Evolutionary conservation across 2,329 filamentous ascomycete species (phyloP).

Genomic region (Fusarium annulatum): DNA sequence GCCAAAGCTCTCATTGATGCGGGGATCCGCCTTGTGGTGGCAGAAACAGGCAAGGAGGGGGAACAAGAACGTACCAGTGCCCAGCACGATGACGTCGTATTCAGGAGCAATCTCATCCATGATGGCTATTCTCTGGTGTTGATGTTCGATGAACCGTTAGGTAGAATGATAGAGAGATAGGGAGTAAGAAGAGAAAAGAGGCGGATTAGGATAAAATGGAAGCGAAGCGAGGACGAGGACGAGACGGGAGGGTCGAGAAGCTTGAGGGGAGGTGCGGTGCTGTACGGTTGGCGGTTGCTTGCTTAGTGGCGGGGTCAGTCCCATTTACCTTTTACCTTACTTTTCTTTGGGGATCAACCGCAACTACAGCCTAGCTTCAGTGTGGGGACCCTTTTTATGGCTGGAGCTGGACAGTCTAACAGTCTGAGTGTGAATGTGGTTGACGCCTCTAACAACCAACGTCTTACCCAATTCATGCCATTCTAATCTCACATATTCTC

Average conservation of each 20-base stretch:
- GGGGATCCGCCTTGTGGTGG: conserved; percentile 35
- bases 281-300: conserved; percentile 27
- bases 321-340: conserved; percentile 43
- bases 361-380: conserved; percentile 12
- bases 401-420: not conserved
- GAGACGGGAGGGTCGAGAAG: conserved; percentile 29
- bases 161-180: conserved; percentile 8
- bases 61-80: conserved; percentile 79
- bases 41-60: conserved; percentile 26
- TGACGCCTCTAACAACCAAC: conserved; percentile 22
- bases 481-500: conserved; percentile 28
- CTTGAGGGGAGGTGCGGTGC: conserved; percentile 35
- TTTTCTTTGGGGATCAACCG: conserved; percentile 41
- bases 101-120: conserved; percentile 99
- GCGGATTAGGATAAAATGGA: conserved; percentile 36
- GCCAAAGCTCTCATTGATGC: conserved; percentile 36
- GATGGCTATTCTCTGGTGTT: conserved; percentile 28
- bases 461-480: conserved; percentile 31
- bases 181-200: conserved; percentile 19
- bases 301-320: conserved; percentile 45
- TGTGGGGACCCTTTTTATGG: conserved; percentile 39
- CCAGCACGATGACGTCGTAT: conserved; percentile 98
- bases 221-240: conserved; percentile 3
- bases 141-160: conserved; percentile 9
- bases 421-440: not conserved